Evolutionary conservation across 2,329 filamentous ascomycete genomes (phyloP), one percentile per base, ranked within the genome.

Genomic region (Fusarium agapanthi): DNA sequence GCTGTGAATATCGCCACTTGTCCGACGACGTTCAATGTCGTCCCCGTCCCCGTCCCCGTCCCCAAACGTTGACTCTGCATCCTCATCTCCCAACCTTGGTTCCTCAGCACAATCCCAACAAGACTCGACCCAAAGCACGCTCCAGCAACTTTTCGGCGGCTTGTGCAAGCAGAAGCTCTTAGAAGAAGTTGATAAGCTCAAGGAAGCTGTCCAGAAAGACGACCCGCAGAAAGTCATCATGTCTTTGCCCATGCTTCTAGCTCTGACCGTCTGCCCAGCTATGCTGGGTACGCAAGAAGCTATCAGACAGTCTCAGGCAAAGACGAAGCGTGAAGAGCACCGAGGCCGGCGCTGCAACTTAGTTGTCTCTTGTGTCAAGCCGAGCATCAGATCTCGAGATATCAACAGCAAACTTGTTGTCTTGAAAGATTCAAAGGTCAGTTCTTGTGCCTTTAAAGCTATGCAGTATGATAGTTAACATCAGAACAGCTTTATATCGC

Each of bases 331-430:
- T 47, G 84, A 86, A 69, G 85, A 86, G 65, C 85, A 86, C 70
- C 82, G 85, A 58, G 82, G 80, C 68, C 80, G 84, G 55, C 85
- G 85, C 68, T 85, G 85, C 70, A 86, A 86, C 61, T 80, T 87
- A 41, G 76, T 84, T 35, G 82, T 86, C 6, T 83, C 83, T 64
- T 86, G 84, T 57, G 80, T 83, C 48, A 86, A 86, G 77, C 83
- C 84, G 32, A 86, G 84, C 8, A 79, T 83, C 58, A 83, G 81
- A 63, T 84, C 83, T 56, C 75, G 80, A 20, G 72, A 80, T n/a
- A 80, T 87, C 22, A 83, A 87, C 66, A 84, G 83, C 32, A 83
- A 84, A 51, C 79, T 80, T 43, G 77, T 87, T 18, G 84, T 86
- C 4, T 78, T 87, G 28, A 85, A 84, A 28, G 81, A 84, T 67